phyloP scores from a whole-genome alignment of 768 basidiomycete species.

The Phallus indusiatus region DNA sequence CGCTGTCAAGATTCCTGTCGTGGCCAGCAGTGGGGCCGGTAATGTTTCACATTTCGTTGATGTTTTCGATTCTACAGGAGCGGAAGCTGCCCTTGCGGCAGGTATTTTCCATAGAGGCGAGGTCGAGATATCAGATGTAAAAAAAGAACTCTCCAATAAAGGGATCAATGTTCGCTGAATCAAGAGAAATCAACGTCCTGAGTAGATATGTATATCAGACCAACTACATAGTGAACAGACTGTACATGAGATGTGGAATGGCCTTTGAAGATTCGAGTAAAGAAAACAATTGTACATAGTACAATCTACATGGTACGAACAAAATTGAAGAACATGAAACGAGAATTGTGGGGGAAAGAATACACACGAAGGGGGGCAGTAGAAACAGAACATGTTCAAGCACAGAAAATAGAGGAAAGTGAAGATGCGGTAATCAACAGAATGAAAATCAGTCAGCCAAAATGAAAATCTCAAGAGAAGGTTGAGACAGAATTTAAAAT shows the following conservation, averaged over 20 bases:
- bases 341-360: neutral
- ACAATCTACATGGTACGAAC: slow-evolving; percentile 4
- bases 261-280: neutral
- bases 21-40: slow-evolving; percentile 94
- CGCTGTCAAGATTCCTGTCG: slow-evolving; percentile 80
- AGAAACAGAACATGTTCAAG: neutral
- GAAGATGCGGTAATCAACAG: neutral
- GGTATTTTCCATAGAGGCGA: slow-evolving; percentile 94
- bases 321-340: neutral
- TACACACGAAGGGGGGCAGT: neutral
- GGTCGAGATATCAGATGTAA: slow-evolving; percentile 77
- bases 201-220: neutral
- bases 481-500: neutral
- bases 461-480: neutral
- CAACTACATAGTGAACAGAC: neutral
- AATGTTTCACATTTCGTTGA: slow-evolving; percentile 73
- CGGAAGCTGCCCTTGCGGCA: slow-evolving; percentile 89
- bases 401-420: neutral
- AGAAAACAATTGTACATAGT: slow-evolving; percentile 6
- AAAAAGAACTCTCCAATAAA: slow-evolving; percentile 39
- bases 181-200: slow-evolving; percentile 9
- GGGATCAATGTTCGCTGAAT: slow-evolving; percentile 41
- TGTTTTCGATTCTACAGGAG: slow-evolving; percentile 70
- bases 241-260: neutral
- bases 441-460: neutral